phyloP scores from a whole-genome alignment of 2,329 filamentous ascomycete species.

The Fusarium nygamai region DNA sequence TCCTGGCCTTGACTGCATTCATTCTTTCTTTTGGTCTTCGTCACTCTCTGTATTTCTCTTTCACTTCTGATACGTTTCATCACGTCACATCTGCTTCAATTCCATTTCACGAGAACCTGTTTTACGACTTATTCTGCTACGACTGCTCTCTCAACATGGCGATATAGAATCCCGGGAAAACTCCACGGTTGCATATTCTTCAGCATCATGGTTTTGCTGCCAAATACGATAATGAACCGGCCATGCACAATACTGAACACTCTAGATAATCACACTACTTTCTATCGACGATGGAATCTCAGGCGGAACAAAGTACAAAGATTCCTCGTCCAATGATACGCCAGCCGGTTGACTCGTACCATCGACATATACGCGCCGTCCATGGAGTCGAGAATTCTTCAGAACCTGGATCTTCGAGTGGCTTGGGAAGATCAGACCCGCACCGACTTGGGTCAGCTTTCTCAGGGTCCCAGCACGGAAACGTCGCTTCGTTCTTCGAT shows the following conservation, averaged over 20 bases:
- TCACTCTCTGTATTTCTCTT: conserved; percentile 1
- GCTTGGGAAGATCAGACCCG: conserved; percentile 16
- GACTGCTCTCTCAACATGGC: conserved; percentile 10
- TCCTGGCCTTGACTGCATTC: conserved; percentile 35
- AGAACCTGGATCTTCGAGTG: conserved; percentile 16
- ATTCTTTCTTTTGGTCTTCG: conserved; percentile 18
- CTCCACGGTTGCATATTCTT: conserved; percentile 11
- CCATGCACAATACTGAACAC: conserved; percentile 23
- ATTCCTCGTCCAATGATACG: conserved; percentile 32
- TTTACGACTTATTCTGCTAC: neutral
- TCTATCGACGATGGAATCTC: conserved; percentile 35
- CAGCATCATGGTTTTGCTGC: conserved; percentile 27
- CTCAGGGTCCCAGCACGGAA: conserved; percentile 15
- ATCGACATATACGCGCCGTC: conserved; percentile 39
- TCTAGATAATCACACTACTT: conserved; percentile 10
- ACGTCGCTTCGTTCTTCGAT: conserved; percentile 41
- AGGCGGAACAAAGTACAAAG: conserved; percentile 25
- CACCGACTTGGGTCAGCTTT: conserved; percentile 11
- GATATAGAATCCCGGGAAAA: conserved; percentile 16
- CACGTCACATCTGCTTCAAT: conserved; percentile 6
- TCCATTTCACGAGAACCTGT: neutral
- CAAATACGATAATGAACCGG: conserved; percentile 10
- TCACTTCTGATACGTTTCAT: conserved; percentile 1
- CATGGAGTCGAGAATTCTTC: conserved; percentile 32
- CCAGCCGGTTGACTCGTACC: conserved; percentile 42